Percentiles rank a stretch among this genome's conserved stretches.
Conservation (phyloP, 1,284 basidiomycete species). For the Apiotrichum siamense region DNA sequence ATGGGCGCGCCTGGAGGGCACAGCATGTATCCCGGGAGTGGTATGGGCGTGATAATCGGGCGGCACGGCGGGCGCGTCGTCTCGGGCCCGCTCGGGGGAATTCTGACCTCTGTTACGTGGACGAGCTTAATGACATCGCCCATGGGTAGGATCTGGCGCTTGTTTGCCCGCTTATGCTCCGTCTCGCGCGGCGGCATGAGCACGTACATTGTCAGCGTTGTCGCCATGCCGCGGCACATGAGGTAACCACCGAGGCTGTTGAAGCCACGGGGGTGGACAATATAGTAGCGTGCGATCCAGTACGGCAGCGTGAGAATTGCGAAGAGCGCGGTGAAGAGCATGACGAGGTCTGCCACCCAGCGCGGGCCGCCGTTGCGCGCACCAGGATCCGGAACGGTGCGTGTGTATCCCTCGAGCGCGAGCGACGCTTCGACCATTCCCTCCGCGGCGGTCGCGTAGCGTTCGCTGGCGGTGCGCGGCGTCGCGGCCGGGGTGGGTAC, state of each 20-base stretch:
- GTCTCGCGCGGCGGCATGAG: background rate
- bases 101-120: background rate
- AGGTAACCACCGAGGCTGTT: background rate
- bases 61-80: background rate
- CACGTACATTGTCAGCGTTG: background rate
- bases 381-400: background rate
- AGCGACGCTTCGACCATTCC: background rate
- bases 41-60: background rate
- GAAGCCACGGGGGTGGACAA: background rate
- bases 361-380: background rate
- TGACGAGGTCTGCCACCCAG: background rate
- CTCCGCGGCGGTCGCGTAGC: background rate
- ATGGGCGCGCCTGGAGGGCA: constrained; percentile 6
- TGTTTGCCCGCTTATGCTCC: background rate
- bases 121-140: background rate
- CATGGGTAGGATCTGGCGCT: background rate
- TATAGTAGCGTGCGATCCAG: background rate
- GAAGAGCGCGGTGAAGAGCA: background rate
- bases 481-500: too few relatives aligned
- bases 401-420: background rate
- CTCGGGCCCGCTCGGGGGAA: background rate
- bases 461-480: background rate
- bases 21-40: constrained; percentile 16
- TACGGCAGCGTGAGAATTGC: background rate
- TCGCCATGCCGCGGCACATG: background rate